These are phyloP conservation scores for Tuber calosporum DNA, from an alignment of 495 filamentous ascomycete species.

Conservation along the genomic window DNA sequence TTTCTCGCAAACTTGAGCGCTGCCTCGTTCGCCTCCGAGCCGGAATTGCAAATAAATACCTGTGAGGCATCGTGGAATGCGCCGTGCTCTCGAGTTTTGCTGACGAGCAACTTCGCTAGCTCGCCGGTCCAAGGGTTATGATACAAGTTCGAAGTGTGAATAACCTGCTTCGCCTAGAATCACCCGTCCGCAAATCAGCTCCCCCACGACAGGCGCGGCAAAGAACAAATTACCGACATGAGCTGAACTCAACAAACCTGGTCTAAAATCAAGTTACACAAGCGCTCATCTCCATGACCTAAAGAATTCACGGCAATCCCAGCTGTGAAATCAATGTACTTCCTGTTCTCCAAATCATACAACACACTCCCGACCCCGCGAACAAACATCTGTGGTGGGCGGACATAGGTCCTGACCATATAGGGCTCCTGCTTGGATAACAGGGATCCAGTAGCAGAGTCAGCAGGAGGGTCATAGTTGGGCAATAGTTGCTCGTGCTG, in stretches of 20 bases:
- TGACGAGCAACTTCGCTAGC: slow-evolving; percentile 76
- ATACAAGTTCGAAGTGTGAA: slow-evolving; percentile 92
- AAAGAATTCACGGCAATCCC: slow-evolving; percentile 93
- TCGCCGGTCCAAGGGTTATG: slow-evolving; percentile 89
- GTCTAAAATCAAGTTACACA: slow-evolving; percentile 58
- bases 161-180: slow-evolving; percentile 55
- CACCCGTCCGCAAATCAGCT: slow-evolving; percentile 41
- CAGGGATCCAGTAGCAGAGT: slow-evolving; percentile 69
- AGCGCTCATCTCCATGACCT: slow-evolving; percentile 74
- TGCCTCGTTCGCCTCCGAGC: slow-evolving; percentile 92
- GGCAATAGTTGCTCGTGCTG: slow-evolving; percentile 60
- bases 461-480: slow-evolving; percentile 67
- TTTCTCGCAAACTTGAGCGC: slow-evolving; percentile 96
- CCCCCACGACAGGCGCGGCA: neutral
- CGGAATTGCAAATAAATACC: slow-evolving; percentile 91
- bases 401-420: slow-evolving; percentile 93
- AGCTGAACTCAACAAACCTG: slow-evolving; percentile 52
- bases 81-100: slow-evolving; percentile 64
- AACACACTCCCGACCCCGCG: slow-evolving; percentile 78
- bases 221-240: neutral
- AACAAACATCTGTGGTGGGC: slow-evolving; percentile 82
- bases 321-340: slow-evolving; percentile 88
- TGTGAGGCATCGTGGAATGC: slow-evolving; percentile 72
- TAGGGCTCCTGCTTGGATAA: slow-evolving; percentile 65
- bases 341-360: slow-evolving; percentile 80